phyloP scores from a whole-genome alignment of 306 rosid species.

The Quercus cerris region DNA sequence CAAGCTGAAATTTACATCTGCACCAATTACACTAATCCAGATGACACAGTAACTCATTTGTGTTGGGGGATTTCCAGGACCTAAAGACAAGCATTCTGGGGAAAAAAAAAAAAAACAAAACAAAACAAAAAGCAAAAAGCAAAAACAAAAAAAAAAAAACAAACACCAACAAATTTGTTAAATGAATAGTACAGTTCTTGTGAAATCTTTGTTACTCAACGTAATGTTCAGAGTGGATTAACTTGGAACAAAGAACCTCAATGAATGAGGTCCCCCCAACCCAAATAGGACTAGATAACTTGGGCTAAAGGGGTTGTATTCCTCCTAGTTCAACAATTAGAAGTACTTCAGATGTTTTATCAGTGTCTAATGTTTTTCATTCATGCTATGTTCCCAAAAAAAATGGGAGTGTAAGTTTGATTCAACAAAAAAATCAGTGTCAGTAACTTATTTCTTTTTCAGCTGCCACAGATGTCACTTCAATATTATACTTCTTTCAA shows the following conservation, averaged over 20 bases:
- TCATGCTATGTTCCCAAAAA: neutral
- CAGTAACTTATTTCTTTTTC: neutral
- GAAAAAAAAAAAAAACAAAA: too few species aligned
- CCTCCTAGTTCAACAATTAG: neutral
- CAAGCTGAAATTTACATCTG: too few species aligned
- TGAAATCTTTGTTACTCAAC: neutral
- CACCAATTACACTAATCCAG: too few species aligned
- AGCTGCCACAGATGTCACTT: neutral
- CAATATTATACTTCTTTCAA: neutral
- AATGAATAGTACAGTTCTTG: neutral
- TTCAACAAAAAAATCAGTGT: slow-evolving; percentile 4
- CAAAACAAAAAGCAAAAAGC: too few species aligned
- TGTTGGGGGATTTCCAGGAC: too few species aligned
- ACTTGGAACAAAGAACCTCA: neutral
- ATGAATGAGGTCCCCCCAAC: neutral
- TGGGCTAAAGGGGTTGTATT: neutral
- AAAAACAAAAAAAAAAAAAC: too few species aligned
- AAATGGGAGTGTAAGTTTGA: neutral
- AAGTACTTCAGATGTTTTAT: neutral
- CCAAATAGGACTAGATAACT: neutral
- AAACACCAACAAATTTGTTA: neutral
- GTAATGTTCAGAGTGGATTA: neutral
- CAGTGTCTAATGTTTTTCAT: neutral
- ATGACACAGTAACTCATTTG: too few species aligned
- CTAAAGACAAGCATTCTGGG: too few species aligned